Conservation (phyloP, 108 stramenopile genomes). For the Nitzschia sp. region DNA sequence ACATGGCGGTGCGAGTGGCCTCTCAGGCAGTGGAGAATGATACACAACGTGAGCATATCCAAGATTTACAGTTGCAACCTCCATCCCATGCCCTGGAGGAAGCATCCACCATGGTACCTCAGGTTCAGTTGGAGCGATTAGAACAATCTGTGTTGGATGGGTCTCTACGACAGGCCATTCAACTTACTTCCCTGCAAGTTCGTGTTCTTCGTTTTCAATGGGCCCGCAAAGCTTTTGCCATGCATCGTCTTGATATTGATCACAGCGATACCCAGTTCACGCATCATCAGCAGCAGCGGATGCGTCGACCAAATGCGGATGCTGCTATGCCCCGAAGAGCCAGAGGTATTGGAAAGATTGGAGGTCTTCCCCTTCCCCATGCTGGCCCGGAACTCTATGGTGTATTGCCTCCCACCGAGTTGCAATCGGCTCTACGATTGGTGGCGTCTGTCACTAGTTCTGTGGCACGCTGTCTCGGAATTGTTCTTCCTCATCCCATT, state of each 20-base stretch:
- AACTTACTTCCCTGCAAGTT: constrained; percentile 43
- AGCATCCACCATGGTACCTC: constrained; percentile 12
- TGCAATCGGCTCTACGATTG: constrained; percentile 68
- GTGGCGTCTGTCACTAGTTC: constrained; percentile 69
- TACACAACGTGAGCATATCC: constrained; percentile 24
- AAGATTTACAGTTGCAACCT: neutral
- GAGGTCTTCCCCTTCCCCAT: constrained; percentile 74
- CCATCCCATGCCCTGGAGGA: neutral
- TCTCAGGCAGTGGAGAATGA: constrained; percentile 36
- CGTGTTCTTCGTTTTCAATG: constrained; percentile 59
- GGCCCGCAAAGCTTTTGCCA: constrained; percentile 66
- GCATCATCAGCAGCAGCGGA: constrained; percentile 28
- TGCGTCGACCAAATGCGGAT: neutral
- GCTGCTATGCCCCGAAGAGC: constrained; percentile 31
- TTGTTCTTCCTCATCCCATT: constrained; percentile 79
- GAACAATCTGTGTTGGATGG: constrained; percentile 28
- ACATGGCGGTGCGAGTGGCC: constrained; percentile 34
- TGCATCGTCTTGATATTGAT: constrained; percentile 70
- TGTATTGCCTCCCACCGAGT: constrained; percentile 65
- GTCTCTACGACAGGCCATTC: constrained; percentile 28
- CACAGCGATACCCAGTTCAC: constrained; percentile 37
- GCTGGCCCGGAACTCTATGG: constrained; percentile 79
- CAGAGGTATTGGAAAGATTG: constrained; percentile 78
- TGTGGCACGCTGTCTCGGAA: constrained; percentile 71
- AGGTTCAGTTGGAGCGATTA: constrained; percentile 26